Evolutionary conservation across 176 grass and related monocot species (phyloP).

Genomic region (Bonia amplexicaulis): DNA sequence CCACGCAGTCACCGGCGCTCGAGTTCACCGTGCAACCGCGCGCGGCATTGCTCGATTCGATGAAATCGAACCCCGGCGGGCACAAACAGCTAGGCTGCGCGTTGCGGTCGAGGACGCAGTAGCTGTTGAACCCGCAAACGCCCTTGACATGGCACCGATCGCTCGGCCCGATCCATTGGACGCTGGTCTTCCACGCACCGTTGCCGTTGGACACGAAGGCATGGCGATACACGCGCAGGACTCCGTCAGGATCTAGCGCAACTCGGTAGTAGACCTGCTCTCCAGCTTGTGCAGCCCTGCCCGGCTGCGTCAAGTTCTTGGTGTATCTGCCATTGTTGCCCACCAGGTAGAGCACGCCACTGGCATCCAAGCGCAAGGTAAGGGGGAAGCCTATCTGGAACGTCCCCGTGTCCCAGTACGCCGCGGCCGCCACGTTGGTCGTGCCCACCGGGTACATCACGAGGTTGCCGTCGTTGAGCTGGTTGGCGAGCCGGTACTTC

Average conservation of each 20-base stretch:
- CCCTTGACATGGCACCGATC: conserved; percentile 38
- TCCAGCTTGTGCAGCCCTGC: neutral
- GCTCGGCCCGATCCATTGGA: conserved; percentile 17
- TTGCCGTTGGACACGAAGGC: neutral
- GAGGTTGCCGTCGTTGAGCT: conserved; percentile 26
- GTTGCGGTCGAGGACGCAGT: conserved; percentile 1
- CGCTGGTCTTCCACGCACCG: neutral
- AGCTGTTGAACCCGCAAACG: conserved; percentile 31
- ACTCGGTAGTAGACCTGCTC: neutral
- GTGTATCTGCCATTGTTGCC: conserved; percentile 16
- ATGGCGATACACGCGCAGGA: conserved; percentile 23
- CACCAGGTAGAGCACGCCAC: conserved; percentile 19
- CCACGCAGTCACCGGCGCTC: neutral
- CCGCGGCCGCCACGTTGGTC: neutral
- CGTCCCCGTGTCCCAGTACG: conserved; percentile 37
- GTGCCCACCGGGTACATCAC: conserved; percentile 32
- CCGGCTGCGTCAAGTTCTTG: conserved; percentile 9
- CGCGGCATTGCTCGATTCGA: neutral
- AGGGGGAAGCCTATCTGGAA: conserved; percentile 37
- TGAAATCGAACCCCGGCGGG: conserved; percentile 16
- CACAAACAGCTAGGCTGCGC: conserved; percentile 30
- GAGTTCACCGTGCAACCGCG: neutral
- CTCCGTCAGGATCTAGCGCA: conserved; percentile 12
- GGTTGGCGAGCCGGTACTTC: conserved; percentile 30
- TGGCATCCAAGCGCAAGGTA: conserved; percentile 12